Evolutionary conservation across 352 stramenopile genomes (phyloP), one percentile per base, ranked within the genome.

Genomic region (Pythium guiyangense): DNA sequence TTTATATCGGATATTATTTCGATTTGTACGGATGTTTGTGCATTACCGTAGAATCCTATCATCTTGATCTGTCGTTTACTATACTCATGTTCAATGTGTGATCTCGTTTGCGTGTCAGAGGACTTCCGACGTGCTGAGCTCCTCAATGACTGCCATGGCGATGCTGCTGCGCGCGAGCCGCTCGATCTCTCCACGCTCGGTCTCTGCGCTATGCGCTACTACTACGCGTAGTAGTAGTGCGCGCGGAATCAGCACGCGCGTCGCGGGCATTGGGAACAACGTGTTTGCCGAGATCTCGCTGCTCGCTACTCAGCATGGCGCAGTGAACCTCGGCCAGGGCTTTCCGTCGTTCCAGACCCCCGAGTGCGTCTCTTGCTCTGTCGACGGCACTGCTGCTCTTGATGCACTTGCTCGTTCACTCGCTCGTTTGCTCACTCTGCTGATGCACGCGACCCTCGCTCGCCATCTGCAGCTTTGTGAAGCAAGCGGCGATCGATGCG

Each of bases 291-390:
- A 96, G 69, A 93, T 96, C 60, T 92, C 90, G 26, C 86, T 79
- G 39, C 72, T 97, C 11, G 87, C 92, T 2, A 64, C 70, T 14
- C 57, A 93, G 63, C 74, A 96, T 49, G 70, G 77, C 14, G 80
- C 90, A 6, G 87, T 98, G 45, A 99, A 99, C 69, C 76, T 99
- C 44, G 96, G 94, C 8, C 95, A 99, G 73, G 96, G 96, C 52
- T 99, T 98, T 78, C 97, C 96, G 22, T 93, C 96, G 66, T 99
- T 97, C 80, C 67, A 87, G 25, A 97, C 92, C 15, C 94, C 85
- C 5, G 69, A 73, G 71, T 86, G 57, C 12, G 71, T 55, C 6
- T 35, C 49, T n/a, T n/a, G 17, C 26, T 9, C 8, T 53, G 3
- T 43, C 10, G 22, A n/a, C 14, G 37, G 12, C 25, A 9, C 31